Percentiles rank a stretch among this genome's conserved stretches.
Conservation (phyloP, 257 asterid species). For the Mentha longifolia region DNA sequence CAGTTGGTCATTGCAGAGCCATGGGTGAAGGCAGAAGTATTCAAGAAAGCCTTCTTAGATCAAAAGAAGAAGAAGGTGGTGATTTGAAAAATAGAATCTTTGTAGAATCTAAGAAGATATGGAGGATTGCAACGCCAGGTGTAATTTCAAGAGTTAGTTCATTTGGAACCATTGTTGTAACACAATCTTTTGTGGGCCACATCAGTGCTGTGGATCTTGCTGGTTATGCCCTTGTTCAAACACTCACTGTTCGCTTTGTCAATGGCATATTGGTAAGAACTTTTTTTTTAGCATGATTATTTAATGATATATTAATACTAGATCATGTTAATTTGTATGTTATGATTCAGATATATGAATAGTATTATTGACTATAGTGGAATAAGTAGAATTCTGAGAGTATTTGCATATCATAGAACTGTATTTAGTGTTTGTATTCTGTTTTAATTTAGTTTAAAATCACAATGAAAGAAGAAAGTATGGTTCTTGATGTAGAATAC, state of each 20-base stretch:
- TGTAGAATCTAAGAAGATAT: slow-evolving; percentile 65
- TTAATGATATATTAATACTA: too few species aligned
- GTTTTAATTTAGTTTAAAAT: too few species aligned
- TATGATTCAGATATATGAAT: too few species aligned
- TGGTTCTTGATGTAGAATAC: too few species aligned
- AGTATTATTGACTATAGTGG: too few species aligned
- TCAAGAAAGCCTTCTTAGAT: slow-evolving; percentile 43
- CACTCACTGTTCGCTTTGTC: slow-evolving; percentile 57
- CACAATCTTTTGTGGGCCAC: slow-evolving; percentile 70
- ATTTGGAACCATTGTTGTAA: slow-evolving; percentile 60
- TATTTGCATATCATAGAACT: too few species aligned
- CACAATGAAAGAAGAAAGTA: too few species aligned
- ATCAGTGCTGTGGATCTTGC: slow-evolving; percentile 60
- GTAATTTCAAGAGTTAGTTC: slow-evolving; percentile 59
- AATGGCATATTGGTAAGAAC: slow-evolving; percentile 60
- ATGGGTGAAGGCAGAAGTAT: slow-evolving; percentile 18
- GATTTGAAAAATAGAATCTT: slow-evolving; percentile 43
- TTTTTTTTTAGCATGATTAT: not conserved
- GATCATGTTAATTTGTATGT: too few species aligned
- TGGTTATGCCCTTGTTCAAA: slow-evolving; percentile 71
- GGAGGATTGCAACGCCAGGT: slow-evolving; percentile 68
- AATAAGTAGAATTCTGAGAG: too few species aligned
- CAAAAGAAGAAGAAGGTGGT: slow-evolving; percentile 23
- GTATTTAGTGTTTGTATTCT: too few species aligned
- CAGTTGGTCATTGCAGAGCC: not conserved